Evolutionary conservation across 352 stramenopile genomes (phyloP).

Genomic region (Globisporangium iwayamae): DNA sequence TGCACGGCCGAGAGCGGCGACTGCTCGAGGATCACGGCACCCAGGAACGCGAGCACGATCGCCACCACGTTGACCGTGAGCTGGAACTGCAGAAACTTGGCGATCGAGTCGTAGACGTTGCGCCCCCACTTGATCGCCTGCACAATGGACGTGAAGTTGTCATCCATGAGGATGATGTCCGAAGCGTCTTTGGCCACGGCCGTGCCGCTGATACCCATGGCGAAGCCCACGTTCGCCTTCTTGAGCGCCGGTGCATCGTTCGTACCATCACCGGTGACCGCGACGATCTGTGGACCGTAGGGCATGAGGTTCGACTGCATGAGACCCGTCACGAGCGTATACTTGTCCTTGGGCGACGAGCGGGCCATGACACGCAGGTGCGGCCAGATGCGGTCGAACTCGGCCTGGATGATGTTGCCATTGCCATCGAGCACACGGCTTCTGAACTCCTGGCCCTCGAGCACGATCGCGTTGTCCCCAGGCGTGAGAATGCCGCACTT

Average conservation of each 20-base stretch:
- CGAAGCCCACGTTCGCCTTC: constrained; percentile 96
- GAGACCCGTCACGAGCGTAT: constrained; percentile 94
- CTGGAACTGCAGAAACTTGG: constrained; percentile 98
- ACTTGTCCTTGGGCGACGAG: constrained; percentile 96
- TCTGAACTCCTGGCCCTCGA: constrained; percentile 70
- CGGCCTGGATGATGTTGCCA: constrained; percentile 70
- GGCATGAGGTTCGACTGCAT: constrained; percentile 77
- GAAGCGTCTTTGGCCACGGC: constrained; percentile 93
- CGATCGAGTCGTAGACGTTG: constrained; percentile 96
- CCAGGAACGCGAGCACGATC: constrained; percentile 90
- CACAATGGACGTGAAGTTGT: constrained; percentile 97
- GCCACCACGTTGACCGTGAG: constrained; percentile 97
- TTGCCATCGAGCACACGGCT: constrained; percentile 58
- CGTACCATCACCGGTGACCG: constrained; percentile 95
- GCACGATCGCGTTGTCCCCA: constrained; percentile 51
- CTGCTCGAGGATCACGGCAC: constrained; percentile 69
- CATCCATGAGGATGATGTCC: constrained; percentile 96
- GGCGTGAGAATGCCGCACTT: constrained; percentile 72
- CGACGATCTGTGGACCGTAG: constrained; percentile 87
- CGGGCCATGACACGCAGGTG: constrained; percentile 89
- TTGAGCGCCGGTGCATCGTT: constrained; percentile 97
- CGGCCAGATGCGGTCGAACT: constrained; percentile 93
- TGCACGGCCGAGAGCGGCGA: constrained; percentile 94
- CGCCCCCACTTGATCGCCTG: constrained; percentile 95
- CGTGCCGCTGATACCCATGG: constrained; percentile 97